A percentile compares a stretch with the other conserved stretches of the same genome.
phyloP scores from a whole-genome alignment of 75 land plant species.

The Pseudotsuga menziesii region DNA sequence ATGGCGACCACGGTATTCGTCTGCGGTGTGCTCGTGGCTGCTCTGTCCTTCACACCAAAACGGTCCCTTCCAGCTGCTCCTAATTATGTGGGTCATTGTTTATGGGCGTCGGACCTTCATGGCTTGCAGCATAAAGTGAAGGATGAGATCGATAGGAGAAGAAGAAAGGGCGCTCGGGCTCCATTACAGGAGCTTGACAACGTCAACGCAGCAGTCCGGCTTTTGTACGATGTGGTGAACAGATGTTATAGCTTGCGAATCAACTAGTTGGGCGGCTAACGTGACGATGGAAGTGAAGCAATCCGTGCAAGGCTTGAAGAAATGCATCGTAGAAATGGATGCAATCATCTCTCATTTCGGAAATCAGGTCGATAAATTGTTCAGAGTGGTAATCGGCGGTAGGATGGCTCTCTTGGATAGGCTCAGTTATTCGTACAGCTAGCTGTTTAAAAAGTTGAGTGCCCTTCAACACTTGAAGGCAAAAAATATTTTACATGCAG shows the following conservation, averaged over 20 bases:
- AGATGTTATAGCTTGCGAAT: not conserved
- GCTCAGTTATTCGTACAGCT: conserved; percentile 12
- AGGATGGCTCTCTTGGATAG: conserved; percentile 24
- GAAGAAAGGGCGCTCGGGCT: conserved; percentile 6
- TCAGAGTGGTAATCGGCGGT: conserved; percentile 17
- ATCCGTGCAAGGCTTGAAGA: conserved; percentile 2
- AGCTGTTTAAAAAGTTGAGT: not conserved
- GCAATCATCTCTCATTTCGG: conserved; percentile 12
- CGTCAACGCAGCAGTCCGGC: conserved; percentile 14
- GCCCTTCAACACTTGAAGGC: too few relatives aligned
- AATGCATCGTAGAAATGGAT: conserved; percentile 11
- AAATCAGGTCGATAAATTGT: conserved; percentile 21
- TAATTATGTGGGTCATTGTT: not conserved
- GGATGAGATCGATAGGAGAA: conserved; percentile 25
- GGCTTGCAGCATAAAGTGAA: conserved; percentile 22
- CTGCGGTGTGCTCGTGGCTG: conserved; percentile 22
- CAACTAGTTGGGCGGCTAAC: not conserved
- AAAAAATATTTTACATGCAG: too few relatives aligned
- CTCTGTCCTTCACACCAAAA: conserved; percentile 17
- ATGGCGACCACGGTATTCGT: conserved; percentile 20
- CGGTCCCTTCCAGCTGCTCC: conserved; percentile 4
- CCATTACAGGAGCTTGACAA: conserved; percentile 15
- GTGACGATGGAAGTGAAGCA: not conserved
- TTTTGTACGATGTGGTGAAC: conserved; percentile 8
- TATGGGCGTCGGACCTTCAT: conserved; percentile 9